Conservation (phyloP, 257 asterid species). For the Verbascum thapsus region DNA sequence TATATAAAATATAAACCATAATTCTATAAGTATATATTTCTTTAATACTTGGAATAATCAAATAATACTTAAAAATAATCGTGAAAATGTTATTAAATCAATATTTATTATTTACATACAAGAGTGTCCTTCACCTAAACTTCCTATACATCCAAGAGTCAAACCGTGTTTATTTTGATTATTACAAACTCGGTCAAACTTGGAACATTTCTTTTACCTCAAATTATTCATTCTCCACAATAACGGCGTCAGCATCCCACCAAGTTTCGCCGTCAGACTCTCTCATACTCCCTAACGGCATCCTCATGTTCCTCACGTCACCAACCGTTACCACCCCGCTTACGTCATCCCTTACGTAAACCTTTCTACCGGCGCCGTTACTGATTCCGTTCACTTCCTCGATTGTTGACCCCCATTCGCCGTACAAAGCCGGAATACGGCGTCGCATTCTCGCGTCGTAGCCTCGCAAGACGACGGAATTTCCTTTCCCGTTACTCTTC, state of each 20-base stretch:
- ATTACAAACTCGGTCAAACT: slow-evolving; percentile 19
- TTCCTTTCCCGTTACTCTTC: slow-evolving; percentile 35
- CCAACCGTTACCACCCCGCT: slow-evolving; percentile 70
- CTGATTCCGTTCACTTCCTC: slow-evolving; percentile 24
- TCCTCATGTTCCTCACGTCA: slow-evolving; percentile 66
- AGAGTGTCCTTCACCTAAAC: slow-evolving; percentile 9
- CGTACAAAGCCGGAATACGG: slow-evolving; percentile 53
- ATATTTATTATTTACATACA: slow-evolving; percentile 38
- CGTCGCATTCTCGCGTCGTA: slow-evolving; percentile 67
- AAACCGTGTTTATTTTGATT: too few relatives aligned
- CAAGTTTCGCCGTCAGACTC: slow-evolving; percentile 56
- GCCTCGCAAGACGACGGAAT: slow-evolving; percentile 57
- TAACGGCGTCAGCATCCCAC: slow-evolving; percentile 88
- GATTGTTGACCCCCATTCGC: slow-evolving; percentile 60
- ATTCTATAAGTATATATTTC: background rate
- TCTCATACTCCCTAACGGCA: slow-evolving; percentile 52
- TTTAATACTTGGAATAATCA: background rate
- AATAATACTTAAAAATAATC: slow-evolving; percentile 2
- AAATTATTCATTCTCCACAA: slow-evolving; percentile 44
- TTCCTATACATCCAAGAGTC: slow-evolving; percentile 7
- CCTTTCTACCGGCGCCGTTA: slow-evolving; percentile 42
- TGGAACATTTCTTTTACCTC: slow-evolving; percentile 19
- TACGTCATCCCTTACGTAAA: slow-evolving; percentile 63
- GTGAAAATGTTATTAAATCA: slow-evolving; percentile 27
- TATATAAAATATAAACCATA: background rate